Evolutionary conservation across 139 green algal species (phyloP).

Genomic region (Raphidocelis subcapitata): DNA sequence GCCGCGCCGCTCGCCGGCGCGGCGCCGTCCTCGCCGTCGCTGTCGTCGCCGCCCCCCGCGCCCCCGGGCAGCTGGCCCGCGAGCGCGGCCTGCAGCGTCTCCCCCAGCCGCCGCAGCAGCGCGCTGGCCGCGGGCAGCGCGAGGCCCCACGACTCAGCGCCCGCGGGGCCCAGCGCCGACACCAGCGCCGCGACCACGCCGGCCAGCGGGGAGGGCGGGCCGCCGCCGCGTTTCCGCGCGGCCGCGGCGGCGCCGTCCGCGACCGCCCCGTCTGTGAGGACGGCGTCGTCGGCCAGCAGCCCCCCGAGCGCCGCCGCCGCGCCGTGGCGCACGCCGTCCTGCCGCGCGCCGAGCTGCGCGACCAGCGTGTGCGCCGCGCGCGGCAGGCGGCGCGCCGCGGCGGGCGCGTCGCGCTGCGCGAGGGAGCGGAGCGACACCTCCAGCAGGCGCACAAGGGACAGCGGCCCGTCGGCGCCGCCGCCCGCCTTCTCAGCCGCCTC

Average conservation of each 20-base stretch:
- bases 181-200: constrained; percentile 67
- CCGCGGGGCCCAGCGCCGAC: constrained; percentile 55
- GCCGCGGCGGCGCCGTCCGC: constrained; percentile 27
- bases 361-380: constrained; percentile 61
- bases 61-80: background rate
- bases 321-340: constrained; percentile 74
- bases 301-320: constrained; percentile 47
- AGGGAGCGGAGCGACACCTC: constrained; percentile 52
- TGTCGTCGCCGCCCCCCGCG: background rate
- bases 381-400: constrained; percentile 51
- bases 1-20: background rate
- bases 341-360: constrained; percentile 63
- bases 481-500: constrained; percentile 27
- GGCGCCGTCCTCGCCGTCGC: background rate
- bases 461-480: constrained; percentile 33
- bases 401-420: constrained; percentile 38
- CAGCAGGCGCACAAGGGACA: constrained; percentile 50
- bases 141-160: constrained; percentile 71
- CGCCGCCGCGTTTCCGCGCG: constrained; percentile 17
- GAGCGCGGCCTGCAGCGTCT: background rate
- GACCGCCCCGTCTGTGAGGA: background rate
- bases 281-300: constrained; percentile 40
- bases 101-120: background rate
- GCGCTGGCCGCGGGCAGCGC: constrained; percentile 59
- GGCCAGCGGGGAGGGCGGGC: constrained; percentile 36